Conservation (phyloP, 2,329 filamentous ascomycete species). For the Beauveria australis region DNA sequence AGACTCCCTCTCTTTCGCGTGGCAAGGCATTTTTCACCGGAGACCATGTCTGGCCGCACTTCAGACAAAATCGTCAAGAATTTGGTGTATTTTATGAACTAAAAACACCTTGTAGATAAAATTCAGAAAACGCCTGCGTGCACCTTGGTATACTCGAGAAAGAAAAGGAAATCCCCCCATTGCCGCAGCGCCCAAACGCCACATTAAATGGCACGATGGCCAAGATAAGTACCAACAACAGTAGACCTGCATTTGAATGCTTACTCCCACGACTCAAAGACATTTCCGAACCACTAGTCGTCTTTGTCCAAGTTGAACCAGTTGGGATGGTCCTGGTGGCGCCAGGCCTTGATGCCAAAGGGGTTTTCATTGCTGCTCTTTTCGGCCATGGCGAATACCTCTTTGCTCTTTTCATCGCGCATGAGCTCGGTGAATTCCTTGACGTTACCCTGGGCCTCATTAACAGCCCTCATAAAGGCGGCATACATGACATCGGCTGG, state of each 20-base stretch:
- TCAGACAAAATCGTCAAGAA: no score
- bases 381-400: slow-evolving; percentile 42
- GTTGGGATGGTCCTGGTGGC: slow-evolving; percentile 48
- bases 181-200: background rate
- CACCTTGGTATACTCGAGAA: background rate
- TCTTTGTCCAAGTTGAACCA: slow-evolving; percentile 38
- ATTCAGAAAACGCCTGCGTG: background rate
- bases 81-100: background rate
- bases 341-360: slow-evolving; percentile 51
- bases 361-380: slow-evolving; percentile 48
- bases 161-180: background rate
- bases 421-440: slow-evolving; percentile 41
- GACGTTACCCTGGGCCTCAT: slow-evolving; percentile 41
- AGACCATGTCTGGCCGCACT: no score
- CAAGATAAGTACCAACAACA: background rate
- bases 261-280: background rate
- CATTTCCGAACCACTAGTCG: slow-evolving; percentile 8
- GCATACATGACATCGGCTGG: slow-evolving; percentile 43
- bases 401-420: slow-evolving; percentile 37
- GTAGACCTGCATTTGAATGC: background rate
- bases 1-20: no score
- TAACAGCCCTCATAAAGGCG: slow-evolving; percentile 39
- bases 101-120: background rate
- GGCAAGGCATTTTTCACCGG: no score
- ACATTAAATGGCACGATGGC: background rate